These are phyloP conservation scores for Ustilago crameri DNA, from an alignment of 1,284 basidiomycete genomes.

Conservation along the genomic window DNA sequence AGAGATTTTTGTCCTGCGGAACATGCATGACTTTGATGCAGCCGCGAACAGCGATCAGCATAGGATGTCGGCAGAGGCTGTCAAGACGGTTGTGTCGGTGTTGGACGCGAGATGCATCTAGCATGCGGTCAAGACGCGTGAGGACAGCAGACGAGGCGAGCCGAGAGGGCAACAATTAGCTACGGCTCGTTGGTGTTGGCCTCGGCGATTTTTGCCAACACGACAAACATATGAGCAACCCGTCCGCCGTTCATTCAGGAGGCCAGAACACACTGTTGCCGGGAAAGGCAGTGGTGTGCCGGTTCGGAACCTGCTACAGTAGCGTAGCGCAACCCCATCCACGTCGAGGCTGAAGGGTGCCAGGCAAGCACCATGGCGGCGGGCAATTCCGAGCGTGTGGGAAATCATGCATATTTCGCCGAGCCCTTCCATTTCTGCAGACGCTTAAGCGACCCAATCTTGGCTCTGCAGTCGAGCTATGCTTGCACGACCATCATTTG, in stretches of 20 bases:
- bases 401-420: neutral
- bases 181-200: constrained; percentile 22
- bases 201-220: constrained; percentile 28
- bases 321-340: too few species aligned
- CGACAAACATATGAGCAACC: too few species aligned
- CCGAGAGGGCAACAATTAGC: neutral
- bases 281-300: neutral
- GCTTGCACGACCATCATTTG: neutral
- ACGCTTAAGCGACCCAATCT: neutral
- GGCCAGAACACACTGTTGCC: too few species aligned
- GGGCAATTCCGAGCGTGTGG: neutral
- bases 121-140: constrained; percentile 32
- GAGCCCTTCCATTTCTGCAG: neutral
- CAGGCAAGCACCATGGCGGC: too few species aligned
- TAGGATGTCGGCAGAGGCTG: neutral
- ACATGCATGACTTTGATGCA: neutral
- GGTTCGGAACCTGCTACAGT: neutral
- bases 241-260: too few species aligned
- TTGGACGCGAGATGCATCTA: constrained; percentile 12
- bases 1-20: constrained; percentile 6
- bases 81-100: neutral
- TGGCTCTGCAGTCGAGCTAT: neutral
- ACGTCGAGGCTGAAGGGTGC: neutral
- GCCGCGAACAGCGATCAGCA: neutral
- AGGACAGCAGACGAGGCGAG: constrained; percentile 1